Evolutionary conservation across 2,329 filamentous ascomycete species (phyloP).

Genomic region (Parasarocladium wereldwijsianum): DNA sequence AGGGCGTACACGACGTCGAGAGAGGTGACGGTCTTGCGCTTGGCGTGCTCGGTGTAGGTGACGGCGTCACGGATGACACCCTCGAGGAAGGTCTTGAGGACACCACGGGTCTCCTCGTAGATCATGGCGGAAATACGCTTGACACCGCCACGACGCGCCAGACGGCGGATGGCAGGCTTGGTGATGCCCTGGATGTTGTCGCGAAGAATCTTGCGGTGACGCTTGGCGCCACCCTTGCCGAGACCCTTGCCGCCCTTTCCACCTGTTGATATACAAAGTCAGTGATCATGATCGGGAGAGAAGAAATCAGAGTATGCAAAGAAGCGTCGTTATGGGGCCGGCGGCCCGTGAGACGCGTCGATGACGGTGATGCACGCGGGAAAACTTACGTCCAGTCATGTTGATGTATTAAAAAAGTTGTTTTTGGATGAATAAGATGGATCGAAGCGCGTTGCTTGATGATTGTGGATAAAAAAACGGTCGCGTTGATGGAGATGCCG

Average conservation of each 20-base stretch:
- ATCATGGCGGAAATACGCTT: conserved; percentile 98
- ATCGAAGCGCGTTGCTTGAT: too few relatives aligned
- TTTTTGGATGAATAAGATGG: conserved; percentile 10
- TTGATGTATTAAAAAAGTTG: conserved; percentile 24
- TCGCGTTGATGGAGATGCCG: conserved; percentile 4
- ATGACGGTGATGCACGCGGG: conserved; percentile 2
- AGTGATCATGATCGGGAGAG: conserved; percentile 1
- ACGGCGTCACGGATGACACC: conserved; percentile 63
- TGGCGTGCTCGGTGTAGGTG: conserved; percentile 69
- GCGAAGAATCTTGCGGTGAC: conserved; percentile 97
- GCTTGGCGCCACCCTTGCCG: conserved; percentile 97
- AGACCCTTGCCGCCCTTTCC: conserved; percentile 96
- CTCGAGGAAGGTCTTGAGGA: conserved; percentile 67
- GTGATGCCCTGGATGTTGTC: conserved; percentile 99
- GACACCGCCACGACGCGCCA: conserved; percentile 97
- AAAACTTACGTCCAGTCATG: conserved; percentile 64
- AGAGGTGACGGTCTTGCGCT: conserved; percentile 66
- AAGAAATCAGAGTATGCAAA: too few relatives aligned
- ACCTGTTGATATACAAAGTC: conserved; percentile 42
- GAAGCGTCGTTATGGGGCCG: too few relatives aligned
- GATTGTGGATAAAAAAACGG: not conserved
- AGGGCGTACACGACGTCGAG: conserved; percentile 54
- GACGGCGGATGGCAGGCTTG: conserved; percentile 96
- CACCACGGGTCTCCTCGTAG: conserved; percentile 66
- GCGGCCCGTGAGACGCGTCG: too few relatives aligned